Evolutionary conservation across 805 yeast genomes (phyloP).

Genomic region (Yarrowia phangngaensis): DNA sequence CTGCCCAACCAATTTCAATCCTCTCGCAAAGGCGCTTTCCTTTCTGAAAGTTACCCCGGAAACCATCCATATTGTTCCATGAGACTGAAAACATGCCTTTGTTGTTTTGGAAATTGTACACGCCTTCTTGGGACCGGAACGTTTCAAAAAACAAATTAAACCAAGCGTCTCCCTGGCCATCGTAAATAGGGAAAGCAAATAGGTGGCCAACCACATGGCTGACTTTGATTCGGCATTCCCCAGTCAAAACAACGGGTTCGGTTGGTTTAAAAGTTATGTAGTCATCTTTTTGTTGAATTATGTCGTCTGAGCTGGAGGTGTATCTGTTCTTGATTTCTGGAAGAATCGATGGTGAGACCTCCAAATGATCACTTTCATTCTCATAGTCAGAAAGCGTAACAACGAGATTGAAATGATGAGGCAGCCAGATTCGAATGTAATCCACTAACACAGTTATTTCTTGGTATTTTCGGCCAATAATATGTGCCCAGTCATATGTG

Average conservation of each 20-base stretch:
- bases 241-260: not conserved
- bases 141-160: slow-evolving; percentile 47
- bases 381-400: slow-evolving; percentile 11
- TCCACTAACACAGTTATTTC: slow-evolving; percentile 30
- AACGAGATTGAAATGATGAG: slow-evolving; percentile 2
- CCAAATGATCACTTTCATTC: slow-evolving; percentile 10
- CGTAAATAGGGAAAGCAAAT: slow-evolving; percentile 28
- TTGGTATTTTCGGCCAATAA: slow-evolving; percentile 29
- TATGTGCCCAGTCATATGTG: slow-evolving; percentile 42
- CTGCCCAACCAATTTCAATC: slow-evolving; percentile 47
- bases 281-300: slow-evolving; percentile 1
- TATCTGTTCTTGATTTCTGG: slow-evolving; percentile 17
- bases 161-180: slow-evolving; percentile 42
- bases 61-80: slow-evolving; percentile 65
- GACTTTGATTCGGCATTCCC: slow-evolving; percentile 20
- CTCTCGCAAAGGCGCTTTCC: slow-evolving; percentile 55
- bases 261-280: slow-evolving; percentile 7
- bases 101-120: slow-evolving; percentile 6
- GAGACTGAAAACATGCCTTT: slow-evolving; percentile 31
- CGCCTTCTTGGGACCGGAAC: slow-evolving; percentile 30
- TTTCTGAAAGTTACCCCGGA: slow-evolving; percentile 53
- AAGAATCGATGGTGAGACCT: slow-evolving; percentile 10
- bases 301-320: slow-evolving; percentile 6
- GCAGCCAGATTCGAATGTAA: slow-evolving; percentile 18
- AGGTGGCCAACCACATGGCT: slow-evolving; percentile 16